These are phyloP conservation scores for Scedosporium boydii DNA, from an alignment of 2,329 filamentous ascomycete species.

Conservation along the genomic window DNA sequence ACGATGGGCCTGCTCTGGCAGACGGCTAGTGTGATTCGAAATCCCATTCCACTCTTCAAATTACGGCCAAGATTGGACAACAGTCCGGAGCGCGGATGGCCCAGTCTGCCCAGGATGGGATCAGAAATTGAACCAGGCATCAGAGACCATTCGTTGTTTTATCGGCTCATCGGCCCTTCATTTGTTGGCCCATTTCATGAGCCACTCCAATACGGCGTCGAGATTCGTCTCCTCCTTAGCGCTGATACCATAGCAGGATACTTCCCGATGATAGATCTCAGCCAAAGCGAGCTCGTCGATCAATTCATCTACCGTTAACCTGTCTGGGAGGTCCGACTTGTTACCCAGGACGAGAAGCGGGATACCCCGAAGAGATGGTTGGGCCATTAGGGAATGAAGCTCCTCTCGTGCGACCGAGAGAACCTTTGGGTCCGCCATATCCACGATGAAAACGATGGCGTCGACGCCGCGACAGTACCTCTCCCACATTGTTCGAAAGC, in stretches of 20 bases:
- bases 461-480: slow-evolving; percentile 95
- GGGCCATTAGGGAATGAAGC: slow-evolving; percentile 78
- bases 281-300: slow-evolving; percentile 90
- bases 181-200: slow-evolving; percentile 73
- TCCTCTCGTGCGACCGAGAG: slow-evolving; percentile 84
- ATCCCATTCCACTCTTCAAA: no score
- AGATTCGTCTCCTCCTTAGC: slow-evolving; percentile 98
- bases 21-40: no score
- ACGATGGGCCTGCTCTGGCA: no score
- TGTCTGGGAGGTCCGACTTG: slow-evolving; percentile 90
- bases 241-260: slow-evolving; percentile 97
- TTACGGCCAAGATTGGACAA: no score
- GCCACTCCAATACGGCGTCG: slow-evolving; percentile 91
- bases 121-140: neutral
- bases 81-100: neutral
- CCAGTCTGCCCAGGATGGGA: neutral
- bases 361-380: slow-evolving; percentile 77
- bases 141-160: neutral
- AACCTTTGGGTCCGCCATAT: slow-evolving; percentile 77
- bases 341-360: slow-evolving; percentile 91
- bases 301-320: slow-evolving; percentile 85
- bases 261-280: slow-evolving; percentile 80
- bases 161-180: slow-evolving; percentile 38
- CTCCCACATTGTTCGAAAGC: slow-evolving; percentile 99
- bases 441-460: slow-evolving; percentile 96